These are phyloP conservation scores for Trichophyton benhamiae DNA, from an alignment of 2,329 filamentous ascomycete species.

Conservation along the genomic window DNA sequence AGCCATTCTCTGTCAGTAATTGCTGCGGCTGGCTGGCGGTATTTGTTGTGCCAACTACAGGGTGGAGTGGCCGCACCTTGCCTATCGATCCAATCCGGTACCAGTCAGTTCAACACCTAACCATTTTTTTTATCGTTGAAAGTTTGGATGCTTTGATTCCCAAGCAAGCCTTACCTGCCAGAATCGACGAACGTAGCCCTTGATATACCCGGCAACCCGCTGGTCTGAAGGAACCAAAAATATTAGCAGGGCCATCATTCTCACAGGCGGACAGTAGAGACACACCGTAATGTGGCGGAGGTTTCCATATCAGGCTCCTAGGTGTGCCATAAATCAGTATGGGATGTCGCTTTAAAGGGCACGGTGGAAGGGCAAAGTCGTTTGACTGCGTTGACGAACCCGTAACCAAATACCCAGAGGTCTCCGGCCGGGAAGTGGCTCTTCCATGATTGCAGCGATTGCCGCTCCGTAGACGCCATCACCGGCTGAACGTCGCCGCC, in stretches of 20 bases:
- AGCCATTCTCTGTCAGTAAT: constrained; percentile 1
- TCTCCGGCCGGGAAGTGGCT: constrained; percentile 43
- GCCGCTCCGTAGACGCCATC: not conserved
- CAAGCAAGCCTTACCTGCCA: constrained; percentile 65
- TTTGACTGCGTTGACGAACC: constrained; percentile 44
- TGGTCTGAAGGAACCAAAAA: constrained; percentile 46
- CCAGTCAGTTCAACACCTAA: not conserved
- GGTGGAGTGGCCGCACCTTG: constrained; percentile 4
- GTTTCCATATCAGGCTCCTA: constrained; percentile 96
- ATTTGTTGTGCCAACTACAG: too few species aligned
- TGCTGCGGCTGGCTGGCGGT: not conserved
- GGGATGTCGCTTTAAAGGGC: not conserved
- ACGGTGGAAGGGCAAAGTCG: not conserved
- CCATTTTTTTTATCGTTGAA: not conserved
- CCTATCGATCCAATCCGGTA: not conserved
- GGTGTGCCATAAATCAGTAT: not conserved
- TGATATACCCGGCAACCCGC: constrained; percentile 77
- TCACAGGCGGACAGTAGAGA: not conserved
- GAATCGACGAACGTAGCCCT: constrained; percentile 86
- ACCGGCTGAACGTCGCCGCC: not conserved
- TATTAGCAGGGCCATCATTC: not conserved
- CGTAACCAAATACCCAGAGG: constrained; percentile 96
- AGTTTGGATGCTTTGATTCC: not conserved
- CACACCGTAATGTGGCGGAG: constrained; percentile 85
- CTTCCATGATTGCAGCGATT: constrained; percentile 33